A percentile compares a stretch with the other conserved stretches of the same genome.
These are phyloP conservation scores for Russula brevipes DNA, from an alignment of 768 basidiomycete species.

Conservation along the genomic window DNA sequence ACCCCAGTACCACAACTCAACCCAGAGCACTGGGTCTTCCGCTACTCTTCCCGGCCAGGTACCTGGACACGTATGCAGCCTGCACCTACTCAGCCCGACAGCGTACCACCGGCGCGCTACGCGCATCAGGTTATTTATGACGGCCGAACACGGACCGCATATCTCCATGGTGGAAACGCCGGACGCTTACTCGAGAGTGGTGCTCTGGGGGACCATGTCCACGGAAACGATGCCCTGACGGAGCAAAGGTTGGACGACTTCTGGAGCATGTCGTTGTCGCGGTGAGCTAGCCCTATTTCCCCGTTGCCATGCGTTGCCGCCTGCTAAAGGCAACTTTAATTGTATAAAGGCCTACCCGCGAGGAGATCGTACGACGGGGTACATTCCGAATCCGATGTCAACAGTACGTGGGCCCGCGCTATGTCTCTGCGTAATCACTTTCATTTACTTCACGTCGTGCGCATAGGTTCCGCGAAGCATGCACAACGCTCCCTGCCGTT, in stretches of 20 bases:
- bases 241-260: constrained; percentile 59
- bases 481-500: constrained; percentile 53
- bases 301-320: no score
- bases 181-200: constrained; percentile 36
- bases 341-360: constrained; percentile 47
- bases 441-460: not conserved
- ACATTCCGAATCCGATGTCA: constrained; percentile 64
- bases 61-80: constrained; percentile 45
- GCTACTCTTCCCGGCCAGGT: constrained; percentile 55
- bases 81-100: not conserved
- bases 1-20: constrained; percentile 40
- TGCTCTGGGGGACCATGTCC: constrained; percentile 19
- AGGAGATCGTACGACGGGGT: constrained; percentile 60
- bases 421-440: not conserved
- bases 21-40: constrained; percentile 62
- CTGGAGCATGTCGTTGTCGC: constrained; percentile 65
- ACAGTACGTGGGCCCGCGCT: constrained; percentile 44
- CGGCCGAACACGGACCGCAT: constrained; percentile 47
- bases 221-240: constrained; percentile 15
- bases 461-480: constrained; percentile 76
- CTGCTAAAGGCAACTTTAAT: not conserved
- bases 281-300: constrained; percentile 39
- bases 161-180: constrained; percentile 74
- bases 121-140: constrained; percentile 80
- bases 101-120: constrained; percentile 54